phyloP scores from a whole-genome alignment of 345 rosid species.

The Crucihimalaya himalaica region DNA sequence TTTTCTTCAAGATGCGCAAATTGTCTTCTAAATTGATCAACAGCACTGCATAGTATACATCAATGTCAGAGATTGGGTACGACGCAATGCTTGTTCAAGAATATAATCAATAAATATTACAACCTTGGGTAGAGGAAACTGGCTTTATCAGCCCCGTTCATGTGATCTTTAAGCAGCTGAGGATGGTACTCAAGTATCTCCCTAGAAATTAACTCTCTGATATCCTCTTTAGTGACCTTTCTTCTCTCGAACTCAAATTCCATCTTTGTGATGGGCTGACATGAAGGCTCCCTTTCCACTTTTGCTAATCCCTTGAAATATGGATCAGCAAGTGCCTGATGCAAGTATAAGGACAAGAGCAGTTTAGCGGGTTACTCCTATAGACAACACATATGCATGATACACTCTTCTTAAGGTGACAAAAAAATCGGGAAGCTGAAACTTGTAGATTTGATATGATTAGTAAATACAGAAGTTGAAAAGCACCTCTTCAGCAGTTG shows the following conservation, averaged over 20 bases:
- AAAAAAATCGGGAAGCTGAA: not conserved
- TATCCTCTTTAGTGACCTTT: constrained; percentile 88
- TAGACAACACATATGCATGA: not conserved
- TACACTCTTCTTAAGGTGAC: not conserved
- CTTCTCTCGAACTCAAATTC: constrained; percentile 97
- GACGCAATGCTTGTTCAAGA: constrained; percentile 1
- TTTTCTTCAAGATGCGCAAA: constrained; percentile 92
- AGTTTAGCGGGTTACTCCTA: not conserved
- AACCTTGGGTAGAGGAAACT: constrained; percentile 96
- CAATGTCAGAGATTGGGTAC: constrained; percentile 18
- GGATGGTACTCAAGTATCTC: constrained; percentile 97
- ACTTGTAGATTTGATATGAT: not conserved
- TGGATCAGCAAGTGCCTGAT: constrained; percentile 86
- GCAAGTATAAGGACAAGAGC: constrained; percentile 20
- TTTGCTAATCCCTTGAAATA: constrained; percentile 87
- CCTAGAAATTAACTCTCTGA: constrained; percentile 77
- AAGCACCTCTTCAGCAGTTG: constrained; percentile 86
- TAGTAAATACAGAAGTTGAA: constrained; percentile 18
- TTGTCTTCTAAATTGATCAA: constrained; percentile 91
- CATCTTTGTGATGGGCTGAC: constrained; percentile 93
- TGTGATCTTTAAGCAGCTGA: constrained; percentile 79
- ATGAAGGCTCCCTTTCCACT: constrained; percentile 93
- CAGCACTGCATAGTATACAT: constrained; percentile 59
- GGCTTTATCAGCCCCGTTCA: constrained; percentile 84
- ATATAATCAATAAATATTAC: constrained; percentile 13